Percentiles rank a stretch among this genome's conserved stretches.
These are phyloP conservation scores for Suillus decipiens DNA, from an alignment of 768 basidiomycete species.

Conservation along the genomic window DNA sequence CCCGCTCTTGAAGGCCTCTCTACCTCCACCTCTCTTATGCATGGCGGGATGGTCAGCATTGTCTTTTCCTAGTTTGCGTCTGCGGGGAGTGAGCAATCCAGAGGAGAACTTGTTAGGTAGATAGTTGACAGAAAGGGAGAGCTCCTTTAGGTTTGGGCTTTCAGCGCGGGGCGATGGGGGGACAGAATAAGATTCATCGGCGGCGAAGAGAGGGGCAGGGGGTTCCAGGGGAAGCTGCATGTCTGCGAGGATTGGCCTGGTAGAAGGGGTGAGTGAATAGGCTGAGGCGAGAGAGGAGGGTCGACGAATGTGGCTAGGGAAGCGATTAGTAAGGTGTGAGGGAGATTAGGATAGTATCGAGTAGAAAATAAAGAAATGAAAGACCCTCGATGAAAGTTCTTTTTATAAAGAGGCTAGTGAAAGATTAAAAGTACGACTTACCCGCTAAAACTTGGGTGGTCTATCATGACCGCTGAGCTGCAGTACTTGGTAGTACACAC, in stretches of 20 bases:
- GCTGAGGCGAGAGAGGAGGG: slow-evolving; percentile 41
- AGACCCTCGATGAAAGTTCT: background rate
- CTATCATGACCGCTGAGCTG: background rate
- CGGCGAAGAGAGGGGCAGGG: slow-evolving; percentile 41
- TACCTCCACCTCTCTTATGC: slow-evolving; percentile 69
- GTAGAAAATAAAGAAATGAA: background rate
- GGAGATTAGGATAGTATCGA: background rate
- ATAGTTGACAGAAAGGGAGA: slow-evolving; percentile 67
- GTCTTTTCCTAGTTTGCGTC: slow-evolving; percentile 33
- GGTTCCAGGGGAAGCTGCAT: slow-evolving; percentile 39
- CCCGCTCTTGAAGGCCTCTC: slow-evolving; percentile 60
- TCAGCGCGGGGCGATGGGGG: slow-evolving; percentile 19
- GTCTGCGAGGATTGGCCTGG: slow-evolving; percentile 47
- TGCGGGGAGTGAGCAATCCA: slow-evolving; percentile 40
- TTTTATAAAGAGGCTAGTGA: background rate
- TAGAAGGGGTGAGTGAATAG: slow-evolving; percentile 48
- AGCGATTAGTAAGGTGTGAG: background rate
- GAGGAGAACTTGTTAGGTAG: slow-evolving; percentile 74
- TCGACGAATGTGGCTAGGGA: slow-evolving; percentile 10
- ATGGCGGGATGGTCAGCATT: slow-evolving; percentile 32
- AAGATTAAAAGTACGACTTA: background rate
- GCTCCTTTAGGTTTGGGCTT: slow-evolving; percentile 7
- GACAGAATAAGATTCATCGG: slow-evolving; percentile 19
- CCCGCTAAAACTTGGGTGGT: background rate
- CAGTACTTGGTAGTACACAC: background rate